Evolutionary conservation across 768 basidiomycete genomes (phyloP).

Genomic region (Tulasnella sp.): DNA sequence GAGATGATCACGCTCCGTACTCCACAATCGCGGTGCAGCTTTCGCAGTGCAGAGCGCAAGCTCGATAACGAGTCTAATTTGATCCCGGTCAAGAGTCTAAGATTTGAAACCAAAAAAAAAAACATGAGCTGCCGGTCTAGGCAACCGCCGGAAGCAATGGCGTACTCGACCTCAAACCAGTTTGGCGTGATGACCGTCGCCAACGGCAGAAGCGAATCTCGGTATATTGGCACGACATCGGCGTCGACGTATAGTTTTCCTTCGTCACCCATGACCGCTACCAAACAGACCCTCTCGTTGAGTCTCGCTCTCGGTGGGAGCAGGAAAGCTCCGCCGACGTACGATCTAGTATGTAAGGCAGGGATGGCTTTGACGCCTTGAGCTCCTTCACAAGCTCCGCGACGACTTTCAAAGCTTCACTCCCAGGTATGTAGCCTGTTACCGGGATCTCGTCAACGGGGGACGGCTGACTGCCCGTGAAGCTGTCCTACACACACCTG

Average conservation of each 20-base stretch:
- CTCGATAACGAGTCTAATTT: slow-evolving; percentile 55
- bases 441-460: background rate
- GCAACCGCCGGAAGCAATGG: too few species aligned
- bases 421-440: slow-evolving; percentile 81
- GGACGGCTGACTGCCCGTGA: background rate
- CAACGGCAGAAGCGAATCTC: slow-evolving; percentile 53
- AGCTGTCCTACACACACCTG: slow-evolving; percentile 41
- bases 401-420: slow-evolving; percentile 61
- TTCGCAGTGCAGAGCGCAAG: slow-evolving; percentile 53
- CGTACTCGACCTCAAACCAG: slow-evolving; percentile 95
- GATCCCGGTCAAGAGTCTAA: slow-evolving; percentile 64
- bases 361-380: slow-evolving; percentile 40
- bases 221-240: slow-evolving; percentile 80
- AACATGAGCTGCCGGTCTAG: too few species aligned
- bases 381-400: slow-evolving; percentile 50
- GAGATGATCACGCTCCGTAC: slow-evolving; percentile 88
- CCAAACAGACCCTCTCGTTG: background rate
- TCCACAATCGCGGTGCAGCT: slow-evolving; percentile 61
- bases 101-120: too few species aligned
- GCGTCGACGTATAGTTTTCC: slow-evolving; percentile 80
- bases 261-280: slow-evolving; percentile 94
- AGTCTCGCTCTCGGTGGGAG: background rate
- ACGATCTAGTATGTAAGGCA: slow-evolving; percentile 91
- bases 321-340: slow-evolving; percentile 25
- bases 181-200: slow-evolving; percentile 95